Evolutionary conservation across 2,329 filamentous ascomycete species (phyloP), one percentile per base, ranked within the genome.

Genomic region (Talaromyces sp.): DNA sequence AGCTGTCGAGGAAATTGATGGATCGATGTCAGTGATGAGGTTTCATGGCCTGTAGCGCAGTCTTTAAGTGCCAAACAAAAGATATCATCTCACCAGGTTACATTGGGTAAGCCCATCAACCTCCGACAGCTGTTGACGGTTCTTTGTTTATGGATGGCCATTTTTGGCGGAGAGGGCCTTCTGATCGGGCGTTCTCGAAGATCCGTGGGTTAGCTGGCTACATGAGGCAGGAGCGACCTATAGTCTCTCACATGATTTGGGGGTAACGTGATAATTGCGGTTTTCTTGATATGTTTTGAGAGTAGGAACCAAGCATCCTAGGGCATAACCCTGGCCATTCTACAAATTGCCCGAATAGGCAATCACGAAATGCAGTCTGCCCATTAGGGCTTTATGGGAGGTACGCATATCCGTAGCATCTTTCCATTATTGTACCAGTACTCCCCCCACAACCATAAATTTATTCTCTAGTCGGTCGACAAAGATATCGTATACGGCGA

Each of bases 241-340:
- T 25, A 25, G 37, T 18, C 37, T 46, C n/a, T 21, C 57, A 59
- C 57, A 59, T 59, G 57, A 59, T 39, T 42, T 46, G 44, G 42
- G n/a, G 25, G 57, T 48, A 59, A 59, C 57, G 57, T 48, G 57
- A 59, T 31, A 18, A 12, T 6, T 28, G 28, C 28, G 28, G 28
- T 28, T 28, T 28, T 28, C 28, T 28, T 28, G 28, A 28, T 6
- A 28, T 28, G n/a, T n/a, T n/a, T n/a, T n/a, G n/a, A n/a, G n/a
- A n/a, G n/a, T n/a, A n/a, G n/a, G n/a, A n/a, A n/a, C n/a, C n/a
- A n/a, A 28, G 28, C 28, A 28, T 28, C 28, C 3, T 6, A n/a
- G 28, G 28, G 28, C 28, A 28, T 28, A 28, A 6, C 28, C 28
- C 28, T 28, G 28, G 28, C 28, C 3, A 28, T 28, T 28, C 6